Conservation (phyloP, 805 yeast species). For the Candida glaebosa region DNA sequence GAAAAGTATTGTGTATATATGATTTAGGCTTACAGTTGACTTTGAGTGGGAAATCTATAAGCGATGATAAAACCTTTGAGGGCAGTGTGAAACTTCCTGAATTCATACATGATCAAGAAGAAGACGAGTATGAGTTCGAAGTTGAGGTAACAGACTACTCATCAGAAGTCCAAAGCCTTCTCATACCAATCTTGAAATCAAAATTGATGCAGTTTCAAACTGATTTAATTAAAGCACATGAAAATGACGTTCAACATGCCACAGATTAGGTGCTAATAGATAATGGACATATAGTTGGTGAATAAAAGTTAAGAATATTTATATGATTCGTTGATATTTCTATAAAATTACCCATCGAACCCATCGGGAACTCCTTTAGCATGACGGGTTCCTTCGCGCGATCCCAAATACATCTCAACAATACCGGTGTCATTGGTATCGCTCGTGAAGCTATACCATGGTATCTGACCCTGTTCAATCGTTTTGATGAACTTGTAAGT, state of each 20-base stretch:
- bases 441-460: slow-evolving; percentile 50
- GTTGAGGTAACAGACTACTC: slow-evolving; percentile 36
- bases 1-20: slow-evolving; percentile 71
- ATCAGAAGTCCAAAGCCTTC: slow-evolving; percentile 42
- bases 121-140: slow-evolving; percentile 57
- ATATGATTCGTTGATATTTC: too few relatives aligned
- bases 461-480: slow-evolving; percentile 45
- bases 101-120: slow-evolving; percentile 74
- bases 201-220: slow-evolving; percentile 57
- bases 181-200: slow-evolving; percentile 50
- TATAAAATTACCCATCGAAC: slow-evolving; percentile 39
- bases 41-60: slow-evolving; percentile 36
- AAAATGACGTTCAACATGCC: slow-evolving; percentile 58
- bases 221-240: slow-evolving; percentile 60
- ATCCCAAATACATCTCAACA: slow-evolving; percentile 39
- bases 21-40: slow-evolving; percentile 57
- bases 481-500: slow-evolving; percentile 64
- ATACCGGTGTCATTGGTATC: slow-evolving; percentile 54
- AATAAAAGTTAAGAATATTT: too few relatives aligned
- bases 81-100: slow-evolving; percentile 58
- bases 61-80: slow-evolving; percentile 26
- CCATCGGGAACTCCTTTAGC: slow-evolving; percentile 91
- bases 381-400: slow-evolving; percentile 54
- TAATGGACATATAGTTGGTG: too few relatives aligned
- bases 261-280: slow-evolving; percentile 15